A percentile compares a stretch with the other conserved stretches of the same genome.
Evolutionary conservation across 2,329 filamentous ascomycete species (phyloP).

Genomic region (Aspergillus fumigatiaffinis): DNA sequence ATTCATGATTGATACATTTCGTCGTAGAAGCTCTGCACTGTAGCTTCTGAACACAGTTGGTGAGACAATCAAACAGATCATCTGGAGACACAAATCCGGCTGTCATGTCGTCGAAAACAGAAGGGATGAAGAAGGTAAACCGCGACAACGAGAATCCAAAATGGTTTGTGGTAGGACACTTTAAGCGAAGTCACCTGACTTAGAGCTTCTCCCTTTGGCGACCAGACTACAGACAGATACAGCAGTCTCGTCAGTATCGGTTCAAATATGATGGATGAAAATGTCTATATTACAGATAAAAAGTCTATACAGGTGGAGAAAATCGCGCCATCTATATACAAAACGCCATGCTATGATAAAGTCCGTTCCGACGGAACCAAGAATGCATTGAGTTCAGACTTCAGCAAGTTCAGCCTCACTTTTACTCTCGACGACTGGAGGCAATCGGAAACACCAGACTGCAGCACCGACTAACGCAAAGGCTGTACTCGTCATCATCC

Average conservation of each 20-base stretch:
- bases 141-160: not conserved
- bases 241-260: not conserved
- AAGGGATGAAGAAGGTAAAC: not conserved
- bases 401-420: not conserved
- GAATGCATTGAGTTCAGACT: not conserved
- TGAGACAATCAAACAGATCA: not conserved
- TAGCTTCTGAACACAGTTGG: not conserved
- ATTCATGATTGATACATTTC: not conserved
- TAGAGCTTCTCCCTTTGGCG: not conserved
- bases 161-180: not conserved
- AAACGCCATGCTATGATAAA: not conserved
- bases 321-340: not conserved
- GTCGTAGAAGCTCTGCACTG: not conserved
- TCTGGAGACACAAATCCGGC: not conserved
- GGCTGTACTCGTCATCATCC: conserved; percentile 36
- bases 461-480: conserved; percentile 30
- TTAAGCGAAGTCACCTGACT: not conserved
- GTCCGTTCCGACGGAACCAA: not conserved
- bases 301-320: not conserved
- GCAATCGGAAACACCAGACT: conserved; percentile 26
- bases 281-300: not conserved
- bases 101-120: not conserved
- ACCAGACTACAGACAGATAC: not conserved
- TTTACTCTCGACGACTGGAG: conserved; percentile 5
- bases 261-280: not conserved